Base-by-base conservation (phyloP, 768 basidiomycete species). In the Leccinum disarticulatum region DNA sequence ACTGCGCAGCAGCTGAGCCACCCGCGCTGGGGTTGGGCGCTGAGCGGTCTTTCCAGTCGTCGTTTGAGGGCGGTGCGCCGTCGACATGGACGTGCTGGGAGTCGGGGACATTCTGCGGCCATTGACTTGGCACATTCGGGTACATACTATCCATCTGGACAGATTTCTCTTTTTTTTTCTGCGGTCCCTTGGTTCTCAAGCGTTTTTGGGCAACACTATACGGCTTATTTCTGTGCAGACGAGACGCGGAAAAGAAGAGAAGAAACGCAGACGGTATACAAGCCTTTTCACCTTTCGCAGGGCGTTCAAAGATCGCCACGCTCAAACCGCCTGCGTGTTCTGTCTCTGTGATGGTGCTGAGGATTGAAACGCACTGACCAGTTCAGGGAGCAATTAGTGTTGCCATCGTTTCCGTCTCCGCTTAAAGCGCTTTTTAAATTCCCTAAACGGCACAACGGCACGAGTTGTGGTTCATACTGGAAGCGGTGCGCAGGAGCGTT, bases 121-220 rank as follows among this genome's bases (percentile, higher is more conserved):
- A 73, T 69, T 77, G 78, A 66, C 69, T 70, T 66, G 79, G 69
- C 71, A 72, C 75, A 75, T 73, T 77, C 69, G 78, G 69, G 74
- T 76, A 81, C 79, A 81, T 80, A 73, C 71, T 73, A 72, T 75
- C 79, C 76, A 72, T 73, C 70, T 65, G 72, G 74, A 76, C 68
- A 68, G 70, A 70, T 73, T 76, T 72, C 43, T 72, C 59, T 61
- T 55, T 71, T 76, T 79, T 79, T 74, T 73, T 73, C 71, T 74
- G 74, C 63, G 67, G 72, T 64, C 64, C 65, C 70, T 67, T 65
- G 69, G 71, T 67, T 77, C 76, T 78, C 72, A 77, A 75, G 77
- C 76, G 76, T 69, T 74, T 74, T 72, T 70, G 72, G 71, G 75
- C 67, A 76, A 74, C 71, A 72, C 73, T 77, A 76, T 72, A 73